Evolutionary conservation across 441 rosid genomes (phyloP), one percentile per base, ranked within the genome.

Genomic region (Syzygium malaccense): DNA sequence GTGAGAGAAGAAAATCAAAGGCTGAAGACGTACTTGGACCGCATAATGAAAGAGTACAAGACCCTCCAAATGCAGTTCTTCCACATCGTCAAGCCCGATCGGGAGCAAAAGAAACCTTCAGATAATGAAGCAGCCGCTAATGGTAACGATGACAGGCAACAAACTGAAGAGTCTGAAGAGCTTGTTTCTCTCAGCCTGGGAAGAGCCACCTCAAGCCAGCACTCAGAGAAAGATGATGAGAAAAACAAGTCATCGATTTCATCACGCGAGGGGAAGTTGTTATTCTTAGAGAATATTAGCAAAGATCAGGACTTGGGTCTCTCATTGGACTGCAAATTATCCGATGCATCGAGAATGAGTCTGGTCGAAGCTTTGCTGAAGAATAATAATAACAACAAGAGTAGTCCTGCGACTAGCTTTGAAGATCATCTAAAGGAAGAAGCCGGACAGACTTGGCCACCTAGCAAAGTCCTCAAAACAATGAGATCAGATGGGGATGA

Each of bases 131-230:
- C 45, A 14, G 51, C 56, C 20, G 9, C 58, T 85, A 13, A 85
- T 3, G n/a, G 48, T 25, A 84, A 90, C 87, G 71, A 60, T 55
- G 58, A 87, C 68, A 90, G 87, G 26, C 91, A 89, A 62, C 89
- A 88, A 45, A 87, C 10, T 30, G 93, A 91, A 51, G 93, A 92
- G 64, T 89, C 89, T 12, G 95, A 95, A 49, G 87, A 85, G 58
- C 95, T 96, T 87, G 95, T 97, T 62, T 96, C 94, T 25, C 95
- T 97, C 51, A 96, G 95, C 88, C 94, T 97, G 3, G 99, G 99
- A 86, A 91, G 96, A 89, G 90, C 91, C 87, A 68, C 95, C 48
- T 86, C 88, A 30, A 30, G 86, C 68, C 90, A 91, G 41, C 90
- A 88, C 64, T 41, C 92, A 13, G 86, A 86, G 86, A 92, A 85